phyloP scores from a whole-genome alignment of 371 early-diverging fungal species.

The Haplosporangium sp. region DNA sequence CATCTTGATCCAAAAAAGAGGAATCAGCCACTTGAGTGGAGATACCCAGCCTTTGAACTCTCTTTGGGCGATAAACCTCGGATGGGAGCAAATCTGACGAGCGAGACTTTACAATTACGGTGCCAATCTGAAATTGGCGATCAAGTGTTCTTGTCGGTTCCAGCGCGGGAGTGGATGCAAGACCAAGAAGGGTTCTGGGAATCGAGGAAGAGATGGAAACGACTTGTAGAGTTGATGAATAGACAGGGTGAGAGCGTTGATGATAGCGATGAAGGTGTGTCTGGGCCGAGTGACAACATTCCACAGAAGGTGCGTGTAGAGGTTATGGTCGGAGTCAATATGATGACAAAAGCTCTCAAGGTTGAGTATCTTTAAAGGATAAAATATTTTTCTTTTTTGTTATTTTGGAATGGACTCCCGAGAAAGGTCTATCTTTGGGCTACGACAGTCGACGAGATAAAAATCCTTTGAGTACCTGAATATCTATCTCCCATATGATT shows the following conservation, averaged over 20 bases:
- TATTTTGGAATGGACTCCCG: too few species aligned
- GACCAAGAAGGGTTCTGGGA: constrained; percentile 28
- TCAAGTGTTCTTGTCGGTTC: constrained; percentile 25
- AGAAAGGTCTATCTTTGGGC: too few species aligned
- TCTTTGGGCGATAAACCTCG: constrained; percentile 22
- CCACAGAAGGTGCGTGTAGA: constrained; percentile 10
- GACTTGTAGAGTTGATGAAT: constrained; percentile 14
- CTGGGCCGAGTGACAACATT: background rate
- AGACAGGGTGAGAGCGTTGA: background rate
- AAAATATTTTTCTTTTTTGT: background rate
- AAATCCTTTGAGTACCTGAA: too few species aligned
- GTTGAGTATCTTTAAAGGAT: constrained; percentile 17
- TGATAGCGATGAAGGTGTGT: background rate
- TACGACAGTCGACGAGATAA: too few species aligned
- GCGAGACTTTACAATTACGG: constrained; percentile 22
- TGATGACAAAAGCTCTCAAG: constrained; percentile 24
- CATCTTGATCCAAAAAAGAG: constrained; percentile 28
- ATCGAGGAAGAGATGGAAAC: constrained; percentile 6
- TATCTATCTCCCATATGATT: too few species aligned
- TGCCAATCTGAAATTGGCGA: constrained; percentile 26
- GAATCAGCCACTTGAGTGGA: constrained; percentile 19
- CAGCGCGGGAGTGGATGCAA: constrained; percentile 27
- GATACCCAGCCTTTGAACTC: constrained; percentile 27
- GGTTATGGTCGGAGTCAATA: constrained; percentile 15
- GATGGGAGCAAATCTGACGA: constrained; percentile 9